Evolutionary conservation across 768 basidiomycete genomes (phyloP).

Genomic region (Kwoniella mangroviensis): DNA sequence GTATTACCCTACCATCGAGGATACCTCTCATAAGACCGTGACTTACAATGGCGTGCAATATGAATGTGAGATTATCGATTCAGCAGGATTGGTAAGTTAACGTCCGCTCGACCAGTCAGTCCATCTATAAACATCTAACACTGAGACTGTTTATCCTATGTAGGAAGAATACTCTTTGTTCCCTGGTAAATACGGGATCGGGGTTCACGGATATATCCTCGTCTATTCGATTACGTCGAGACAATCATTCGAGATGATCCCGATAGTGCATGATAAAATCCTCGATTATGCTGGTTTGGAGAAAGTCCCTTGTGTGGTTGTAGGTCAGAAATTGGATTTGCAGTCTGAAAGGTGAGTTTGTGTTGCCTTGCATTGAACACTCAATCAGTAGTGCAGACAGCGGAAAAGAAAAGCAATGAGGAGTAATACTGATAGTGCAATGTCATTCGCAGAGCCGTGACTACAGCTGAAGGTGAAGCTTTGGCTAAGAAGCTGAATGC

Average conservation of each 20-base stretch:
- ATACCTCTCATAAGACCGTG: slow-evolving; percentile 81
- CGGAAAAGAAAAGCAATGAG: no score
- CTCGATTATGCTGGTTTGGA: slow-evolving; percentile 80
- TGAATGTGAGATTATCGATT: slow-evolving; percentile 96
- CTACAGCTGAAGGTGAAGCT: slow-evolving; percentile 71
- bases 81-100: slow-evolving; percentile 83
- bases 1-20: slow-evolving; percentile 96
- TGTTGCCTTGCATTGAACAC: background rate
- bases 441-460: slow-evolving; percentile 70
- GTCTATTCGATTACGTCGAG: slow-evolving; percentile 91
- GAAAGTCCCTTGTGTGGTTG: slow-evolving; percentile 89
- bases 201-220: slow-evolving; percentile 94
- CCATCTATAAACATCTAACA: background rate
- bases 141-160: background rate
- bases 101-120: background rate
- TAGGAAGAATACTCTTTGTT: slow-evolving; percentile 96
- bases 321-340: slow-evolving; percentile 89
- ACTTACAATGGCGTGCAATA: slow-evolving; percentile 87
- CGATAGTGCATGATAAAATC: slow-evolving; percentile 91
- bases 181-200: slow-evolving; percentile 90
- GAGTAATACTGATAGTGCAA: no score
- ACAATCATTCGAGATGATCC: slow-evolving; percentile 92
- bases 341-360: slow-evolving; percentile 67
- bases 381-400: slow-evolving; percentile 1
- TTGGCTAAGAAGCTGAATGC: slow-evolving; percentile 74